These are phyloP conservation scores for Omphalea diandra DNA, from an alignment of 441 rosid genomes.

Conservation along the genomic window DNA sequence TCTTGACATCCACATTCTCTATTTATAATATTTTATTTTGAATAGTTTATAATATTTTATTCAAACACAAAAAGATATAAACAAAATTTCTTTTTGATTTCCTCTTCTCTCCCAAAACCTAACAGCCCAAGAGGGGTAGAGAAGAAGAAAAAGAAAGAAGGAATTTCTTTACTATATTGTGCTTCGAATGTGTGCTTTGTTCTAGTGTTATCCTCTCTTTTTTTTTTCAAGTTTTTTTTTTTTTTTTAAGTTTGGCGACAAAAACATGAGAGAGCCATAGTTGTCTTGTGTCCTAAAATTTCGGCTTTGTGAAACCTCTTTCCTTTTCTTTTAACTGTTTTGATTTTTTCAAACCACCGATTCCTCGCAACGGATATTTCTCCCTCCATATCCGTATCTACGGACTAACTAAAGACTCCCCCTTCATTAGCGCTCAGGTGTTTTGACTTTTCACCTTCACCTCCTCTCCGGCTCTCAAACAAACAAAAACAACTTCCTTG, in stretches of 20 bases:
- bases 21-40: too few relatives aligned
- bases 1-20: slow-evolving; percentile 50
- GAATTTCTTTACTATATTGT: background rate
- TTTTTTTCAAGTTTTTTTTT: background rate
- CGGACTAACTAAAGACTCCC: slow-evolving; percentile 8
- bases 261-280: background rate
- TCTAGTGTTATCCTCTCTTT: background rate
- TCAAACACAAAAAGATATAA: too few relatives aligned
- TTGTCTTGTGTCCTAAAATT: slow-evolving; percentile 5
- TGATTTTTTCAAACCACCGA: slow-evolving; percentile 19
- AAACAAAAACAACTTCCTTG: too few relatives aligned
- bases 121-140: background rate
- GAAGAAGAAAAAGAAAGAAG: background rate
- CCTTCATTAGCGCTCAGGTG: slow-evolving; percentile 21
- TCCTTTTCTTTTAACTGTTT: background rate
- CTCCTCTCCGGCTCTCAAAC: too few relatives aligned
- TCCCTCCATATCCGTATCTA: slow-evolving; percentile 3
- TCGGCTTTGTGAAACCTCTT: background rate
- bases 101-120: slow-evolving; percentile 5
- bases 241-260: background rate
- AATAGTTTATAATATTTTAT: too few relatives aligned
- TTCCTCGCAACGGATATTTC: slow-evolving; percentile 17
- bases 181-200: background rate
- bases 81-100: background rate
- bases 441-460: background rate